Evolutionary conservation across 495 filamentous ascomycete genomes (phyloP).

Genomic region (Aspergillus bridgeri): DNA sequence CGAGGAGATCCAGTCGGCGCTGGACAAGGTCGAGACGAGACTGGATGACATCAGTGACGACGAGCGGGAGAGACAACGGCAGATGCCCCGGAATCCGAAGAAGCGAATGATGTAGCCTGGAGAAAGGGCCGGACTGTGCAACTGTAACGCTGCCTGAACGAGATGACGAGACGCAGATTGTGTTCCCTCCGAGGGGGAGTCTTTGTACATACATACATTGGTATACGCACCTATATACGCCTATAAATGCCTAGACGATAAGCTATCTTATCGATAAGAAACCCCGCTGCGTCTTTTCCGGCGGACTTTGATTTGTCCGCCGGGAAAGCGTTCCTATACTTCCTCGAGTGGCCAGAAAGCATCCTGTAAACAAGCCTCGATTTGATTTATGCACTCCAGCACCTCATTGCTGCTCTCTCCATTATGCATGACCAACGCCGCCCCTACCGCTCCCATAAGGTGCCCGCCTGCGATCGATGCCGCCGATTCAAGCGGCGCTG

Average conservation of each 20-base stretch:
- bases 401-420: too few relatives aligned
- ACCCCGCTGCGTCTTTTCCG: neutral
- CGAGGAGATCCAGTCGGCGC: slow-evolving; percentile 31
- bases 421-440: slow-evolving; percentile 13
- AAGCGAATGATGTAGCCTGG: slow-evolving; percentile 46
- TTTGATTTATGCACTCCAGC: neutral
- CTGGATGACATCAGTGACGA: slow-evolving; percentile 36
- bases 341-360: neutral
- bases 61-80: slow-evolving; percentile 30
- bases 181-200: too few relatives aligned
- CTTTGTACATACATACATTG: too few relatives aligned
- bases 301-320: neutral
- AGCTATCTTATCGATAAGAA: neutral
- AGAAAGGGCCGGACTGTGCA: neutral
- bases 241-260: too few relatives aligned
- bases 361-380: neutral
- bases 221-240: too few relatives aligned
- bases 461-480: slow-evolving; percentile 30
- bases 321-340: neutral
- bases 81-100: slow-evolving; percentile 42
- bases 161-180: neutral
- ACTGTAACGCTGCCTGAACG: neutral
- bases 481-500: slow-evolving; percentile 30
- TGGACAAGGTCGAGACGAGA: slow-evolving; percentile 30
- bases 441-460: slow-evolving; percentile 31